Base-by-base conservation (phyloP, 306 rosid species). In the Rosa persica region DNA sequence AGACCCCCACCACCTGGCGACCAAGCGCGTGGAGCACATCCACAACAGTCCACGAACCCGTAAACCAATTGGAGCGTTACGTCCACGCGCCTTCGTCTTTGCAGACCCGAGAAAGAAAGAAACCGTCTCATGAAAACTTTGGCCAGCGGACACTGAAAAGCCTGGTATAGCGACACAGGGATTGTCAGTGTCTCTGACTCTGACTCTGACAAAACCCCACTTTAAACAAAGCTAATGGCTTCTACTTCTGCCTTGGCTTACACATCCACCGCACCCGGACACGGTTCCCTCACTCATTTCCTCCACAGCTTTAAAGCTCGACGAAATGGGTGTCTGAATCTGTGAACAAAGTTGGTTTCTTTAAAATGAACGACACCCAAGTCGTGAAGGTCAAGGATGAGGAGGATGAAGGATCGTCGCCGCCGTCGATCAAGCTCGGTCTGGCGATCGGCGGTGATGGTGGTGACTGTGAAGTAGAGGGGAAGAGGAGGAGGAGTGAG, bases 351-450 rank as follows among this genome's bases (percentile, higher is more conserved):
- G 36, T 30, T 43, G 8, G 12, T 43, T 8, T 43, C 46, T 43
- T 11, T 1, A 8, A n/a, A 12, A 58, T 58, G 36, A 17, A 3
- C 15, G 65, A 4, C 36, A 25, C 38, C 66, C 38, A 25, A 27
- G 2, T 23, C 6, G 34, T 57, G 34, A 58, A 12, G 5, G 65
- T 23, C 36, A 58, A 58, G 36, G 6, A 12, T 11, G 65, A 23
- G 65, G 23, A 20, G 25, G 67, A 61, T 5, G 43, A 34, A 0
- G 68, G 34, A 0, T 9, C 12, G 8, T 6, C 19, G 67, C 6
- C 38, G 46, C 83, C 62, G 67, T 58, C 71, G 51, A 69, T 78
- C 76, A 75, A 75, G 67, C 86, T 86, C 78, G 87, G 82, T 9
- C 78, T 83, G 9, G 85, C 87, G 57, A 67, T 81, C 82, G 87